phyloP scores from a whole-genome alignment of 768 basidiomycete species.

The Serendipita vermifera region DNA sequence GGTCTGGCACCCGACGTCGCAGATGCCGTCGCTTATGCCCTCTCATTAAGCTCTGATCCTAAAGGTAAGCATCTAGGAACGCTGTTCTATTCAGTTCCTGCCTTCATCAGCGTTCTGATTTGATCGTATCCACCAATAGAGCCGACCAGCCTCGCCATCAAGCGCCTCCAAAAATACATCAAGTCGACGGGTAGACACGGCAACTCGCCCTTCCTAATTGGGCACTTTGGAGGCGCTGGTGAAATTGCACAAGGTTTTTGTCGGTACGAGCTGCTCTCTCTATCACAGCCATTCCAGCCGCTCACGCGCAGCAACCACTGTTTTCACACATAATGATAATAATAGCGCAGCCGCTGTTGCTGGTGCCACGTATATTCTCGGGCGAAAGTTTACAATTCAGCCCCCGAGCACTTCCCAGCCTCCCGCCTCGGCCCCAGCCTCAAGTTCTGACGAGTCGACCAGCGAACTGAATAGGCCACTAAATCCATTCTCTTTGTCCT shows the following conservation, averaged over 20 bases:
- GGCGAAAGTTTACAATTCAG: constrained; percentile 16
- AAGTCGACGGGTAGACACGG: constrained; percentile 79
- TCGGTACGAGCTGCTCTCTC: constrained; percentile 22
- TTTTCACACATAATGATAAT: background rate
- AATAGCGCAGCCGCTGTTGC: constrained; percentile 66
- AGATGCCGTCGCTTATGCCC: constrained; percentile 55
- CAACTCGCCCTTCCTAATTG: constrained; percentile 77
- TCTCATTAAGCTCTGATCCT: constrained; percentile 53
- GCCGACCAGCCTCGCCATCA: constrained; percentile 46
- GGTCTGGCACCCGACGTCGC: constrained; percentile 44
- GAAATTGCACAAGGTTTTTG: constrained; percentile 83
- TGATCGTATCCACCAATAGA: constrained; percentile 33
- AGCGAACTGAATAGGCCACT: no score
- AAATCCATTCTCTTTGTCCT: no score
- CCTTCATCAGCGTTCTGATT: background rate
- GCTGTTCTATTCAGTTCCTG: background rate
- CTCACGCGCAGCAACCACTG: background rate
- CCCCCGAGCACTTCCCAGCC: background rate
- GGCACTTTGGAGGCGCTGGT: constrained; percentile 86
- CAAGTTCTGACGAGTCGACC: background rate
- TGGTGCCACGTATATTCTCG: constrained; percentile 33
- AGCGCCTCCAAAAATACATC: constrained; percentile 60
- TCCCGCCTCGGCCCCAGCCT: background rate
- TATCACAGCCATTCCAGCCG: background rate
- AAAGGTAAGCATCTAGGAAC: constrained; percentile 34